These are phyloP conservation scores for Meredithiella fracta DNA, from an alignment of 2,329 filamentous ascomycete species.

Conservation along the genomic window DNA sequence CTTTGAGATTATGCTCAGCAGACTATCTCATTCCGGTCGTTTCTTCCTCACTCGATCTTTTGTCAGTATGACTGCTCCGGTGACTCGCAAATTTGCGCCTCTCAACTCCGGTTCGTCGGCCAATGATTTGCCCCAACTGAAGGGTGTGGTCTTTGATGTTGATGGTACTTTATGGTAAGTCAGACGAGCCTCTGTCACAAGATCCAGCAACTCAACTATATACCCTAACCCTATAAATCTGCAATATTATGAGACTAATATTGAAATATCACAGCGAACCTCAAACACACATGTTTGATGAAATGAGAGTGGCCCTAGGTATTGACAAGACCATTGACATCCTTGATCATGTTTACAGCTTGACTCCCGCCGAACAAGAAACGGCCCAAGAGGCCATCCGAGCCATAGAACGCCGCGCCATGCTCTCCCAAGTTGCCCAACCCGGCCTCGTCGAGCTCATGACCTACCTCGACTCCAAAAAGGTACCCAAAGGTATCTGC, in stretches of 20 bases:
- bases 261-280: slow-evolving; percentile 43
- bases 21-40: neutral
- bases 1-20: slow-evolving; percentile 1
- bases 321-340: slow-evolving; percentile 68
- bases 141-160: slow-evolving; percentile 71
- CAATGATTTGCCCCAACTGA: slow-evolving; percentile 29
- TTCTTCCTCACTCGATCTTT: slow-evolving; percentile 1
- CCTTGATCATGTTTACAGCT: slow-evolving; percentile 66
- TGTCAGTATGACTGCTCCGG: slow-evolving; percentile 4
- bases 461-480: slow-evolving; percentile 55
- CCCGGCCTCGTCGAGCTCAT: slow-evolving; percentile 65
- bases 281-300: slow-evolving; percentile 86
- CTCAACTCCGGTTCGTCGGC: slow-evolving; percentile 25
- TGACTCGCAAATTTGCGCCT: slow-evolving; percentile 32
- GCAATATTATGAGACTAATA: neutral
- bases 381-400: slow-evolving; percentile 58
- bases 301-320: slow-evolving; percentile 63
- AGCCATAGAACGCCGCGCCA: slow-evolving; percentile 63
- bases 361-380: slow-evolving; percentile 44
- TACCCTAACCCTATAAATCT: neutral
- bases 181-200: neutral
- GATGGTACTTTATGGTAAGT: slow-evolving; percentile 84
- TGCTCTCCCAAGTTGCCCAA: slow-evolving; percentile 66
- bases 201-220: neutral
- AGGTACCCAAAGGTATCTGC: slow-evolving; percentile 67